phyloP scores from a whole-genome alignment of 2,329 filamentous ascomycete genomes.

The Bipolaris gigantea region DNA sequence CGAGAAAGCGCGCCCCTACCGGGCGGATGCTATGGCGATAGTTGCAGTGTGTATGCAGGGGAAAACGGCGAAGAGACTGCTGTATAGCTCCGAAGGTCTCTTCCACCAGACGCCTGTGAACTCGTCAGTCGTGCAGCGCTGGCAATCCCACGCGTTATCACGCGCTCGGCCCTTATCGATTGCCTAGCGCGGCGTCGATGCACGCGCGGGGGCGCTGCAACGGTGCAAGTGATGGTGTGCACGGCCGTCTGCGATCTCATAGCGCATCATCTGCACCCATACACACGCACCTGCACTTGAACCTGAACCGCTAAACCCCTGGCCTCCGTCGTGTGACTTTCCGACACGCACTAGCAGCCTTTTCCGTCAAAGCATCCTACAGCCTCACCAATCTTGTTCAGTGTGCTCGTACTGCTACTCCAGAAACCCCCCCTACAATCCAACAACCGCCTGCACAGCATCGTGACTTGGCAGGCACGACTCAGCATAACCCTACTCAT shows the following conservation, averaged over 20 bases:
- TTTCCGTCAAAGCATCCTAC: not conserved
- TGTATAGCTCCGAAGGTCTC: not conserved
- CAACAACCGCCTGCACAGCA: not conserved
- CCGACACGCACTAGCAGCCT: not conserved
- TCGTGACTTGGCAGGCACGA: conserved; percentile 12
- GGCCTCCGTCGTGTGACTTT: conserved; percentile 10
- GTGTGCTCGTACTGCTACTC: conserved; percentile 5
- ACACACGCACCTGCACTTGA: conserved; percentile 13
- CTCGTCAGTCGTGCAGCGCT: not conserved
- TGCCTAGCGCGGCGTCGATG: conserved; percentile 17
- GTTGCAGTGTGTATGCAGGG: not conserved
- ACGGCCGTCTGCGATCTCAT: conserved; percentile 24
- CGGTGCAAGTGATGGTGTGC: conserved; percentile 12
- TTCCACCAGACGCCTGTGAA: not conserved
- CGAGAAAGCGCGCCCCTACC: conserved; percentile 1
- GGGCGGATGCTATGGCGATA: not conserved
- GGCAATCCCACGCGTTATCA: conserved; percentile 15
- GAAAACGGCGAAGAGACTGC: not conserved
- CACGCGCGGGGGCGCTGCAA: conserved; percentile 17
- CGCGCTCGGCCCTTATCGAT: conserved; percentile 27
- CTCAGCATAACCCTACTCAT: conserved; percentile 1
- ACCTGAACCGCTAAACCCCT: conserved; percentile 18
- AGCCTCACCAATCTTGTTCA: conserved; percentile 4
- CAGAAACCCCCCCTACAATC: not conserved
- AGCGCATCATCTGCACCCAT: conserved; percentile 33